Evolutionary conservation across 2,329 filamentous ascomycete species (phyloP).

Genomic region (Penicillium sp.): DNA sequence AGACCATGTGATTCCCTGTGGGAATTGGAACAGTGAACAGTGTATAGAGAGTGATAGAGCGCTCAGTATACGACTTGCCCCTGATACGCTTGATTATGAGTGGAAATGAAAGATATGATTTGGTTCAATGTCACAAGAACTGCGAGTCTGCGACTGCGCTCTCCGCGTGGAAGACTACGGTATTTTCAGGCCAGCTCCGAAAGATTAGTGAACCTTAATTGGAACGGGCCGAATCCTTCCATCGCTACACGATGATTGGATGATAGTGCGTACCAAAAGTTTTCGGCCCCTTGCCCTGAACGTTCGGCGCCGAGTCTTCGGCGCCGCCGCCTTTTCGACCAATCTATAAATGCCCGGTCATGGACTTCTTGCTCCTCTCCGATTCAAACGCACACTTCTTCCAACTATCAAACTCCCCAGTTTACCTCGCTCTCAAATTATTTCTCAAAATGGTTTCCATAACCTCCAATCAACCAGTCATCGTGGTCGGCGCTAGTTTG

Average conservation of each 20-base stretch:
- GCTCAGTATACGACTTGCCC: not conserved
- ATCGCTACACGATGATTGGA: not conserved
- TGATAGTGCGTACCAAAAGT: not conserved
- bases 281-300: not conserved
- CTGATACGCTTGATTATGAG: too few species aligned
- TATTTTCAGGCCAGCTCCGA: too few species aligned
- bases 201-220: too few species aligned
- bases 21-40: not conserved
- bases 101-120: too few species aligned
- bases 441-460: not conserved
- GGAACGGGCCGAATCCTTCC: not conserved
- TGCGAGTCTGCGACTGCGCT: too few species aligned
- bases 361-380: not conserved
- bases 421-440: not conserved
- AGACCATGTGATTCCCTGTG: not conserved
- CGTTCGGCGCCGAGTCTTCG: slow-evolving; percentile 1
- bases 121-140: too few species aligned
- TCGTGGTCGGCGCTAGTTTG: slow-evolving; percentile 45
- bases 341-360: not conserved
- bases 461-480: slow-evolving; percentile 22
- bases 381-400: not conserved
- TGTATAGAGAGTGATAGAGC: not conserved
- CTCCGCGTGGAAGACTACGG: too few species aligned
- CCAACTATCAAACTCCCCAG: not conserved
- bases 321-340: not conserved